Percentiles rank a stretch among this genome's conserved stretches.
Evolutionary conservation across 2,329 filamentous ascomycete species (phyloP).

Genomic region (Penicillium sp.): DNA sequence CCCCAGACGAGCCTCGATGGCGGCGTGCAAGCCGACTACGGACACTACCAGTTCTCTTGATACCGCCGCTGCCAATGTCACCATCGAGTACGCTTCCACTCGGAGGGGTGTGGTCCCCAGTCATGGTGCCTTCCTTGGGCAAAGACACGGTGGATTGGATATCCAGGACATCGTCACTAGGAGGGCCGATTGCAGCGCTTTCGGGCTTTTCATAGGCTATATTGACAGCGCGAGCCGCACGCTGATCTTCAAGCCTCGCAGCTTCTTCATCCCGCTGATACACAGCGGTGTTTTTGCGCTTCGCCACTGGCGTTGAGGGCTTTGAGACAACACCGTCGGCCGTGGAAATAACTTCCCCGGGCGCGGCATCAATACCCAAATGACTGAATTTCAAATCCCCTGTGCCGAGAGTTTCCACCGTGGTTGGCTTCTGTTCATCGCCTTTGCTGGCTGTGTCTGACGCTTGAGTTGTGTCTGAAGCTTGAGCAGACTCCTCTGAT

Average conservation of each 20-base stretch:
- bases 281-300: constrained; percentile 40
- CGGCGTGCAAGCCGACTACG: constrained; percentile 66
- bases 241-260: constrained; percentile 61
- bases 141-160: constrained; percentile 34
- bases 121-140: constrained; percentile 31
- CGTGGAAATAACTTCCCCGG: constrained; percentile 39
- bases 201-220: constrained; percentile 58
- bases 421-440: constrained; percentile 66
- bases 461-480: constrained; percentile 14
- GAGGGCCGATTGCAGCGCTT: constrained; percentile 41
- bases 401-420: constrained; percentile 83
- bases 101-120: constrained; percentile 67
- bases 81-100: constrained; percentile 66
- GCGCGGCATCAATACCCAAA: constrained; percentile 65
- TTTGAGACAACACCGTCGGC: constrained; percentile 43
- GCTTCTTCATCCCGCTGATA: constrained; percentile 53
- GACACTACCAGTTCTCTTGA: constrained; percentile 68
- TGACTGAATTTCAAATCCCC: constrained; percentile 89
- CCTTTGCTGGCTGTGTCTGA: constrained; percentile 28
- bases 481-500: constrained; percentile 32
- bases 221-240: constrained; percentile 62
- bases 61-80: constrained; percentile 53
- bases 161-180: constrained; percentile 38
- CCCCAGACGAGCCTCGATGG: constrained; percentile 80
- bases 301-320: constrained; percentile 33